A percentile compares a stretch with the other conserved stretches of the same genome.
These are phyloP conservation scores for Teunomyces cretensis DNA, from an alignment of 805 yeast species.

Conservation along the genomic window DNA sequence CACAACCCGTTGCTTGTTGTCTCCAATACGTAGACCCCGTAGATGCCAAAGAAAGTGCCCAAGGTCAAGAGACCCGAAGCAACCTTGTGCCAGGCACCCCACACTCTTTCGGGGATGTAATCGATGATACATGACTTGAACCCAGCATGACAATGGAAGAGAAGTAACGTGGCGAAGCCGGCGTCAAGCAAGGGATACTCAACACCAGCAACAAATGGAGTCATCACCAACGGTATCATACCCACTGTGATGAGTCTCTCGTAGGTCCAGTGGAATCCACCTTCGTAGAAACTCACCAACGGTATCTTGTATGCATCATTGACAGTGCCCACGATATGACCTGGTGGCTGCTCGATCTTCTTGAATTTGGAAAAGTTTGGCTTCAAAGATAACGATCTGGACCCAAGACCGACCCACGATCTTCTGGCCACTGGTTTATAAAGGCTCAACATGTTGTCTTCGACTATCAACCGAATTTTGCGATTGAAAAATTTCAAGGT, in stretches of 20 bases:
- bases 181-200: slow-evolving; percentile 72
- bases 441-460: background rate
- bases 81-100: slow-evolving; percentile 69
- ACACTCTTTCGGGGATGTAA: slow-evolving; percentile 85
- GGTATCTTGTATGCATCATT: slow-evolving; percentile 85
- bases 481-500: background rate
- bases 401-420: slow-evolving; percentile 1
- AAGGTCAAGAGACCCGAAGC: slow-evolving; percentile 67
- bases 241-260: slow-evolving; percentile 72
- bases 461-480: background rate
- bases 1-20: slow-evolving; percentile 78
- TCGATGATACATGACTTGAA: slow-evolving; percentile 89
- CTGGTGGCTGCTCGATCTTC: slow-evolving; percentile 80
- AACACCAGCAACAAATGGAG: slow-evolving; percentile 77
- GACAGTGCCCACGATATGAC: slow-evolving; percentile 87
- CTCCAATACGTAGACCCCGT: slow-evolving; percentile 81
- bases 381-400: slow-evolving; percentile 21
- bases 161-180: slow-evolving; percentile 57
- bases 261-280: slow-evolving; percentile 91
- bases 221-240: slow-evolving; percentile 71
- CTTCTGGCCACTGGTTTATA: background rate
- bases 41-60: slow-evolving; percentile 69
- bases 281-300: slow-evolving; percentile 60
- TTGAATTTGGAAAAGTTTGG: slow-evolving; percentile 51
- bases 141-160: slow-evolving; percentile 83